Evolutionary conservation across 176 grass and related monocot genomes (phyloP).

Genomic region (Phoenix roebelenii): DNA sequence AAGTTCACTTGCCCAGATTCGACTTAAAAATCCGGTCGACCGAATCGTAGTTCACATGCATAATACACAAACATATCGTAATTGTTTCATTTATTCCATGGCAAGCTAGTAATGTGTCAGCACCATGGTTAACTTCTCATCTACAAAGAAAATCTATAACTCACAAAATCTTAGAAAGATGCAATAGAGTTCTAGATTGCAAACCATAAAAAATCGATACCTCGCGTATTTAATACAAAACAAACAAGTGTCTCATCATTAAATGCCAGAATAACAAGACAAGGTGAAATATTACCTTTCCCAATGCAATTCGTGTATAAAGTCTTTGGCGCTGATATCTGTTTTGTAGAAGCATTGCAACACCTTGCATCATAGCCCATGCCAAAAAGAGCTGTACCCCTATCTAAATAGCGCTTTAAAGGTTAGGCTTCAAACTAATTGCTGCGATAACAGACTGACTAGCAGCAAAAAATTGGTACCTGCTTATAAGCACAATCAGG

Average conservation of each 20-base stretch:
- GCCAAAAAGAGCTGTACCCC: constrained; percentile 87
- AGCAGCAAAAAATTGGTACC: constrained; percentile 19
- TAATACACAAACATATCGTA: too few relatives aligned
- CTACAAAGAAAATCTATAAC: neutral
- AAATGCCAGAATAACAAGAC: too few relatives aligned
- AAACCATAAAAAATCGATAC: too few relatives aligned
- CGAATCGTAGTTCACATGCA: too few relatives aligned
- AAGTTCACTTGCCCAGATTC: too few relatives aligned
- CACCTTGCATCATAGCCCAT: constrained; percentile 98
- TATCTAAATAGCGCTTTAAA: constrained; percentile 23
- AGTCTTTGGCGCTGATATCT: constrained; percentile 98
- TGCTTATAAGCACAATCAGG: constrained; percentile 90
- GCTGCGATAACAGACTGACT: too few relatives aligned
- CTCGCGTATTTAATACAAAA: too few relatives aligned
- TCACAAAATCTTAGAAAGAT: neutral
- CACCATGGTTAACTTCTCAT: neutral
- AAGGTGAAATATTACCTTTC: constrained; percentile 50
- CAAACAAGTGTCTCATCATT: too few relatives aligned
- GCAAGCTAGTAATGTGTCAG: too few relatives aligned
- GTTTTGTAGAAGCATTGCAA: constrained; percentile 98
- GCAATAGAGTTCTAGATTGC: neutral
- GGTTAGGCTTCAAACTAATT: too few relatives aligned
- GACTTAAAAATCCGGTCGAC: too few relatives aligned
- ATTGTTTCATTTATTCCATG: too few relatives aligned
- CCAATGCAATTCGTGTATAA: constrained; percentile 89